A percentile compares a stretch with the other conserved stretches of the same genome.
phyloP scores from a whole-genome alignment of 768 basidiomycete genomes.

The Tulasnella calospora region DNA sequence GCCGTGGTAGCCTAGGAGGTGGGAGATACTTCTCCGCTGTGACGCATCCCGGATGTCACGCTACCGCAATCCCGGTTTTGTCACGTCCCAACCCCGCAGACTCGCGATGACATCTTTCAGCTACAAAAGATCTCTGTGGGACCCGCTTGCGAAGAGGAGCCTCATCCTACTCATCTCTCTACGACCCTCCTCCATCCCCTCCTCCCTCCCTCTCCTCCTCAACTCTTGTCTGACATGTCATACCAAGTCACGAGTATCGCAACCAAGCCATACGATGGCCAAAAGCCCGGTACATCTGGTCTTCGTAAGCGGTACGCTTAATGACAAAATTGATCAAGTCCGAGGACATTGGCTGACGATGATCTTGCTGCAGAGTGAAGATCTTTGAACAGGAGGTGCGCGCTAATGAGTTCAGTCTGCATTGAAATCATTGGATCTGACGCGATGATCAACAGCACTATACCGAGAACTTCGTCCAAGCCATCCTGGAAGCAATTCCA shows the following conservation, averaged over 20 bases:
- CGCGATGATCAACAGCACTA: conserved; percentile 63
- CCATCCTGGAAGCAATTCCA: conserved; percentile 88
- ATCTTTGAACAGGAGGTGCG: conserved; percentile 93
- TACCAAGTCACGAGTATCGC: conserved; percentile 55
- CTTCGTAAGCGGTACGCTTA: conserved; percentile 76
- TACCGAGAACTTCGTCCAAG: conserved; percentile 96
- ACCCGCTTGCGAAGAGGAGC: not conserved
- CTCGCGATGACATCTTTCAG: conserved; percentile 1
- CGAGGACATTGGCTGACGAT: conserved; percentile 31
- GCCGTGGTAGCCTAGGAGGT: not conserved
- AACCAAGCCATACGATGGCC: conserved; percentile 86
- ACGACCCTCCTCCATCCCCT: not conserved
- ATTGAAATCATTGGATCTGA: conserved; percentile 23
- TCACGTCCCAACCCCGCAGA: not conserved
- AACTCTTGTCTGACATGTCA: not conserved
- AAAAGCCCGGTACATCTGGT: conserved; percentile 97
- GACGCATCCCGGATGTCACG: not conserved
- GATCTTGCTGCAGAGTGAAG: conserved; percentile 64
- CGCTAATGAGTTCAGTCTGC: not conserved
- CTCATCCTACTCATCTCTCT: not conserved
- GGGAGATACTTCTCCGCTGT: not conserved
- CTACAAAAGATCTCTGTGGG: conserved; percentile 10
- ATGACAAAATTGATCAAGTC: not conserved
- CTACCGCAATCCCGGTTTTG: not conserved
- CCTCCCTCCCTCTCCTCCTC: not conserved